Base-by-base conservation (phyloP, 305 asterid genomes). In the Solanum chacoense region DNA sequence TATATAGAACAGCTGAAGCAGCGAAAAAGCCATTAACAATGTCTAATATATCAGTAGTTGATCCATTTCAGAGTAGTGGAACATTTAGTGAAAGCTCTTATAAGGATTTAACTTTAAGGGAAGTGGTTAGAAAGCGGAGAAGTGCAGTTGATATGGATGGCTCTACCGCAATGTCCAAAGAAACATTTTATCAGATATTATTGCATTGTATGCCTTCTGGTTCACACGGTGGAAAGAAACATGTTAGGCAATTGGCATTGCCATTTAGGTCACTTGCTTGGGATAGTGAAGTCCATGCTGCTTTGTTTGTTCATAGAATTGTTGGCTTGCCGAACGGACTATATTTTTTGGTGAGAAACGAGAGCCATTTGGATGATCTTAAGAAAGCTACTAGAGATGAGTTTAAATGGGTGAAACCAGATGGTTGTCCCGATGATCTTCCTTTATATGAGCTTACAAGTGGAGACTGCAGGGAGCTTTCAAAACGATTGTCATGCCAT, bases 111-210 rank as follows among this genome's bases (percentile, higher is more conserved):
- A 93, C 91, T 91, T 89, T 97, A 42, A 91, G 94, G 67, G 97
- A 97, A 90, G 87, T 96, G 85, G 96, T 93, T 88, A 94, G 99
- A 90, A 97, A 92, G 89, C 93, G 99, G 8, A 93, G 98, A 90
- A 97, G 99, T 36, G 99, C 99, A 8, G 98, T 97, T 88, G 99
- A 96, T 92, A 96, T 97, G 99, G 99, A 97, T 93, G 98, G 98
- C 55, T 75, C 74, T 45, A 97, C 97, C 4, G 65, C 8, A 37
- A 95, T 97, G 91, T 69, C 90, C 14, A 94, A 90, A 88, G 98
- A 96, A 38, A 93, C 99, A 2, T 95, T 97, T 87, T 97, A 92
- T 93, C 98, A 96, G 93, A 94, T 95, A 88, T 89, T 97, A 76
- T 89, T 96, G 84, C 98, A 96, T 91, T 95, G 99, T 88, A 88